These are phyloP conservation scores for Nigrospora oryzae DNA, from an alignment of 2,329 filamentous ascomycete species.

Conservation along the genomic window DNA sequence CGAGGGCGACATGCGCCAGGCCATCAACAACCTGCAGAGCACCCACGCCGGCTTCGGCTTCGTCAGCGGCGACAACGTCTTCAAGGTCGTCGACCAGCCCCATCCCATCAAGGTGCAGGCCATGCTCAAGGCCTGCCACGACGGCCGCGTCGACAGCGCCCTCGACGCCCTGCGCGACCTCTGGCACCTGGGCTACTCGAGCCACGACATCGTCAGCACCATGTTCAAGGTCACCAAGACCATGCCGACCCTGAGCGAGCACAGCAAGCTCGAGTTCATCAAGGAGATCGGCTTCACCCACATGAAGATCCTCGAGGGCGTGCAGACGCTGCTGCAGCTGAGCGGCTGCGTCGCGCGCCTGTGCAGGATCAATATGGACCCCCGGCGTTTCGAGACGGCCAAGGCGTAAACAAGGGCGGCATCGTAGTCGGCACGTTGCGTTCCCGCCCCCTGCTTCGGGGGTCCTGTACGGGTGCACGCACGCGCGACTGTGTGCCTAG, in stretches of 20 bases:
- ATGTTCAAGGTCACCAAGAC: slow-evolving; percentile 99
- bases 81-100: slow-evolving; percentile 92
- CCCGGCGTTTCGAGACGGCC: slow-evolving; percentile 57
- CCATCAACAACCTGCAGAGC: slow-evolving; percentile 96
- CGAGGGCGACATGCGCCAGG: slow-evolving; percentile 97
- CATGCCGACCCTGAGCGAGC: slow-evolving; percentile 83
- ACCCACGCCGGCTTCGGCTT: slow-evolving; percentile 92
- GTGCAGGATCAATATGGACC: slow-evolving; percentile 95
- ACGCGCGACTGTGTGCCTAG: too few relatives aligned
- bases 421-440: too few relatives aligned
- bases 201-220: slow-evolving; percentile 96
- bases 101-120: slow-evolving; percentile 98
- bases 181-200: slow-evolving; percentile 94
- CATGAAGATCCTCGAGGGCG: slow-evolving; percentile 97
- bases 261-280: slow-evolving; percentile 94
- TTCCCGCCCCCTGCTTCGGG: too few relatives aligned
- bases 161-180: slow-evolving; percentile 81
- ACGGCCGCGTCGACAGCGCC: slow-evolving; percentile 81
- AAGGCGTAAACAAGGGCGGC: too few relatives aligned
- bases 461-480: too few relatives aligned
- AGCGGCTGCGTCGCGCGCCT: slow-evolving; percentile 87
- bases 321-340: slow-evolving; percentile 89
- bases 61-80: slow-evolving; percentile 96
- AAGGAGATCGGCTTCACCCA: slow-evolving; percentile 98
- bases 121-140: slow-evolving; percentile 96